Percentiles rank a stretch among this genome's conserved stretches.
phyloP scores from a whole-genome alignment of 352 stramenopile genomes.

The Phytophthora cajani region DNA sequence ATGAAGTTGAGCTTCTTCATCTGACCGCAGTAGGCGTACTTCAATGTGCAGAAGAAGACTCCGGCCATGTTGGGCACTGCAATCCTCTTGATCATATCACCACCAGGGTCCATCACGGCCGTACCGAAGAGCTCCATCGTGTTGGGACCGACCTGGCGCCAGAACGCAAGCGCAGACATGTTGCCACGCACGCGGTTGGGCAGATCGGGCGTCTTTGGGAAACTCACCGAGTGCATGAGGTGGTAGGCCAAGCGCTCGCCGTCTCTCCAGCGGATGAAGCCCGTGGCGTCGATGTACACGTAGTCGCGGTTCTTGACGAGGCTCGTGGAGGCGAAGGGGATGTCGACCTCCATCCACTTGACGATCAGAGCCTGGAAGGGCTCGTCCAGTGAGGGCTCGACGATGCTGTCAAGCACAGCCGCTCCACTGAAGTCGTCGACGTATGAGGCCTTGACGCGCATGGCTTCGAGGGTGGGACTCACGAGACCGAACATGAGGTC shows the following conservation, averaged over 20 bases:
- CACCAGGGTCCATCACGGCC: slow-evolving; percentile 38
- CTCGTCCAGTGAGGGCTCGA: slow-evolving; percentile 49
- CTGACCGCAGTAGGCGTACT: slow-evolving; percentile 41
- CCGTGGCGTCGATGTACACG: slow-evolving; percentile 43
- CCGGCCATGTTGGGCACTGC: slow-evolving; percentile 34
- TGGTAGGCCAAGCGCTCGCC: slow-evolving; percentile 45
- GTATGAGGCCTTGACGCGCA: slow-evolving; percentile 59
- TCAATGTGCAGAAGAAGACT: slow-evolving; percentile 33
- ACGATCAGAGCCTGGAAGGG: slow-evolving; percentile 41
- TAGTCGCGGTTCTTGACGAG: slow-evolving; percentile 46
- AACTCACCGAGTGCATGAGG: slow-evolving; percentile 43
- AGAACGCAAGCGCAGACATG: slow-evolving; percentile 53
- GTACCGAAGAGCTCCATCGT: slow-evolving; percentile 54
- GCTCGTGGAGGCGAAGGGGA: slow-evolving; percentile 48
- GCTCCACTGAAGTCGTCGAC: slow-evolving; percentile 54
- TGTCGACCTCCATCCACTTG: slow-evolving; percentile 55
- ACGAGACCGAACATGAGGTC: slow-evolving; percentile 59
- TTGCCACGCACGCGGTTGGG: slow-evolving; percentile 57
- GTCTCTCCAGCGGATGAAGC: slow-evolving; percentile 24
- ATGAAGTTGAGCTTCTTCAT: slow-evolving; percentile 52
- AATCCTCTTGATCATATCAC: slow-evolving; percentile 41
- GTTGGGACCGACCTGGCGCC: slow-evolving; percentile 48
- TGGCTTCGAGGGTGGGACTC: slow-evolving; percentile 52
- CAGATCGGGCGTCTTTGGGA: slow-evolving; percentile 39
- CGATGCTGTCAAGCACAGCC: slow-evolving; percentile 61